Evolutionary conservation across 306 rosid genomes (phyloP).

Genomic region (Lathyrus tuberosus): DNA sequence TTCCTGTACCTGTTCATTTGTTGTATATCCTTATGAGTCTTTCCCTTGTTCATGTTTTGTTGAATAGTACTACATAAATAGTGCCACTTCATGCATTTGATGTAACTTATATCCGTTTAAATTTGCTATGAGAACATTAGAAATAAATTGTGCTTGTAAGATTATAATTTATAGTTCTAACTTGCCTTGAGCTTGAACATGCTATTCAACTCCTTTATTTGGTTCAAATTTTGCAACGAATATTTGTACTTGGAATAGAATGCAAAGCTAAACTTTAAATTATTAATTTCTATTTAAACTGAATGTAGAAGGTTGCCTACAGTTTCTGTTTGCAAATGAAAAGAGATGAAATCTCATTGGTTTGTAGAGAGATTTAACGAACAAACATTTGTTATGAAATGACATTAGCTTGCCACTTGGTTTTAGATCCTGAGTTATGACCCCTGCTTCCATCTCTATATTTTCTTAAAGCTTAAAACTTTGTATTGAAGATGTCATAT

Average conservation of each 20-base stretch:
- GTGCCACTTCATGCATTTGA: neutral
- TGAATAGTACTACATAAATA: neutral
- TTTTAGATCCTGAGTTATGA: conserved; percentile 7
- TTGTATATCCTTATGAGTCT: conserved; percentile 1
- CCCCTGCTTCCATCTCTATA: conserved; percentile 5
- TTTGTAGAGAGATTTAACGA: conserved; percentile 12
- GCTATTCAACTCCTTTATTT: conserved; percentile 4
- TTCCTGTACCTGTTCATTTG: conserved; percentile 6
- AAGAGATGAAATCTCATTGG: neutral
- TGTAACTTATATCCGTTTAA: neutral
- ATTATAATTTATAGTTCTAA: neutral
- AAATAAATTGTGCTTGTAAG: neutral
- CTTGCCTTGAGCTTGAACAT: conserved; percentile 23
- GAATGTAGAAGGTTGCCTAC: neutral
- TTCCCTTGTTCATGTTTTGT: neutral
- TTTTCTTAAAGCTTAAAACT: conserved; percentile 8
- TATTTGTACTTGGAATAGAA: neutral
- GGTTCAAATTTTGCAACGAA: neutral
- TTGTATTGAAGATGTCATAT: conserved; percentile 15
- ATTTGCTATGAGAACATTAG: conserved; percentile 5
- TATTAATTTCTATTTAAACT: neutral
- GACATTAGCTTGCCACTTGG: conserved; percentile 2
- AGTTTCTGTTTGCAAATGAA: conserved; percentile 15
- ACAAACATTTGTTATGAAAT: conserved; percentile 10
- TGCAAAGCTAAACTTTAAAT: neutral